A percentile compares a stretch with the other conserved stretches of the same genome.
Conservation (phyloP, 1,139 yeast genomes). For the Taphrina sp. region DNA sequence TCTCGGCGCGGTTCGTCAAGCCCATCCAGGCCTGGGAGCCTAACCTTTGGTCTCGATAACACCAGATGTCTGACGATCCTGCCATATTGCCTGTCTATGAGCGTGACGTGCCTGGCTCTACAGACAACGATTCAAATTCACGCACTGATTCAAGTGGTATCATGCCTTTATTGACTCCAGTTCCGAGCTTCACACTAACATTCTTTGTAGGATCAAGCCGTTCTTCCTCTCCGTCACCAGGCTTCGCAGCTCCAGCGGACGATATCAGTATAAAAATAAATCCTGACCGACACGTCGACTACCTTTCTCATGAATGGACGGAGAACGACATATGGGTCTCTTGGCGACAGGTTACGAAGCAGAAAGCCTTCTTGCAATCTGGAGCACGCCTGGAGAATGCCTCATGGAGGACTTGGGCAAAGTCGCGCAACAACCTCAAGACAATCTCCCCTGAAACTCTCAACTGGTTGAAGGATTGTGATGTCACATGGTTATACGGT, state of each 20-base stretch:
- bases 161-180: no score
- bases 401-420: slow-evolving; percentile 87
- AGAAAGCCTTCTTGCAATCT: slow-evolving; percentile 61
- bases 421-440: slow-evolving; percentile 65
- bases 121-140: slow-evolving; percentile 15
- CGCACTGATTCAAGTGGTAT: slow-evolving; percentile 5
- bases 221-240: slow-evolving; percentile 30
- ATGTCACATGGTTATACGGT: slow-evolving; percentile 85
- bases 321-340: slow-evolving; percentile 88
- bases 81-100: slow-evolving; percentile 11
- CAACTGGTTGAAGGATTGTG: slow-evolving; percentile 75
- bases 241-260: slow-evolving; percentile 52
- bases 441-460: slow-evolving; percentile 75
- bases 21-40: no score
- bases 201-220: slow-evolving; percentile 15
- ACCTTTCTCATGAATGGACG: slow-evolving; percentile 92
- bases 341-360: slow-evolving; percentile 86
- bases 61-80: slow-evolving; percentile 12
- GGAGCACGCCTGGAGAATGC: slow-evolving; percentile 75
- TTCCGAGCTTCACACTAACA: no score
- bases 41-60: neutral
- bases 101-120: slow-evolving; percentile 12
- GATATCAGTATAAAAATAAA: slow-evolving; percentile 77
- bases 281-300: slow-evolving; percentile 89
- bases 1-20: no score